Percentiles rank a stretch among this genome's conserved stretches.
Conservation (phyloP, 805 yeast genomes). For the Wickerhamiella australiensis region DNA sequence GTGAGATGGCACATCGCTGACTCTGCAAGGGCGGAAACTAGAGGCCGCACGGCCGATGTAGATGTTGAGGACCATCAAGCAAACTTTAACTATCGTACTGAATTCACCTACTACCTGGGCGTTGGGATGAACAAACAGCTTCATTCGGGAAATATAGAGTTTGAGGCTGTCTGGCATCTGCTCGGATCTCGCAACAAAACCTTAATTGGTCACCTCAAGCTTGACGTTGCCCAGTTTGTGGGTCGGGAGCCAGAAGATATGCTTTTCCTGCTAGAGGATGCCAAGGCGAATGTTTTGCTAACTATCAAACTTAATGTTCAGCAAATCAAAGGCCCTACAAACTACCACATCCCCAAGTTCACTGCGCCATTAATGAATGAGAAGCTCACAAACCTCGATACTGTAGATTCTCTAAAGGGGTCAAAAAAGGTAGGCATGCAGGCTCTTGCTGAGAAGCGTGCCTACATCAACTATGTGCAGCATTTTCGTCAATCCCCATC, state of each 20-base stretch:
- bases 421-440: conserved; percentile 39
- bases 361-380: conserved; percentile 37
- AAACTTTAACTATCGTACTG: conserved; percentile 35
- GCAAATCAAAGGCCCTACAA: conserved; percentile 33
- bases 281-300: conserved; percentile 58
- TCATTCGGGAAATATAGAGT: conserved; percentile 28
- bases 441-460: conserved; percentile 45
- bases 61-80: conserved; percentile 43
- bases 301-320: conserved; percentile 41
- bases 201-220: conserved; percentile 50
- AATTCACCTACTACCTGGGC: conserved; percentile 33
- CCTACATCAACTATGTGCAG: conserved; percentile 21
- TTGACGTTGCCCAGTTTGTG: conserved; percentile 65
- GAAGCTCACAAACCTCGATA: not conserved
- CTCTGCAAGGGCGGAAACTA: conserved; percentile 33
- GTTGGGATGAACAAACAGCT: conserved; percentile 30
- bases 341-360: conserved; percentile 31
- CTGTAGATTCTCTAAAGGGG: conserved; percentile 19
- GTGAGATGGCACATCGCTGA: conserved; percentile 55
- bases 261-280: conserved; percentile 53
- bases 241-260: conserved; percentile 42
- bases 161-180: conserved; percentile 38
- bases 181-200: conserved; percentile 30
- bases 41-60: conserved; percentile 36
- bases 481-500: conserved; percentile 29